A percentile compares a stretch with the other conserved stretches of the same genome.
phyloP scores from a whole-genome alignment of 2,329 filamentous ascomycete species.

The Hortaea werneckii region DNA sequence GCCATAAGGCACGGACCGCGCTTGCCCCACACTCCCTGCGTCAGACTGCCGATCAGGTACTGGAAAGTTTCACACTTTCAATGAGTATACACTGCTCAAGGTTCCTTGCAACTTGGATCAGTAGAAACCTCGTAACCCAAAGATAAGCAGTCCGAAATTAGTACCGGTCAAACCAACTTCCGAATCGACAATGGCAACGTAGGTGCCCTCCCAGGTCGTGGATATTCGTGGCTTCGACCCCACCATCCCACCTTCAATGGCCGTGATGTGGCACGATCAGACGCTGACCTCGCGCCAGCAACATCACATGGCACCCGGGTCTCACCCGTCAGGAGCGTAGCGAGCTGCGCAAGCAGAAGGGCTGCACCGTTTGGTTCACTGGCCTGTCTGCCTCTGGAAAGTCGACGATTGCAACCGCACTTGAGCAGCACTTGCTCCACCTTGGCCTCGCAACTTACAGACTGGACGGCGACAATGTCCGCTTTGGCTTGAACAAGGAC shows the following conservation, averaged over 20 bases:
- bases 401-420: conserved; percentile 89
- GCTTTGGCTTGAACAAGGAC: conserved; percentile 96
- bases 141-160: too few species aligned
- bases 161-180: neutral
- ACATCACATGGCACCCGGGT: conserved; percentile 83
- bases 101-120: too few species aligned
- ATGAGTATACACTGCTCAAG: too few species aligned
- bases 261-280: neutral
- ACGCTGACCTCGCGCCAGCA: conserved; percentile 41
- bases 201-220: neutral
- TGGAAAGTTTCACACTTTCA: neutral
- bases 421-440: conserved; percentile 93
- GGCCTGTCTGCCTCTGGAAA: conserved; percentile 94
- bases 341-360: conserved; percentile 66
- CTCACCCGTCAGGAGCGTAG: conserved; percentile 71
- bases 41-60: neutral
- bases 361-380: conserved; percentile 96
- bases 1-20: neutral
- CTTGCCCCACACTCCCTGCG: neutral
- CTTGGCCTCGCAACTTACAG: conserved; percentile 76
- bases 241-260: neutral
- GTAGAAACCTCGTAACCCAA: too few species aligned
- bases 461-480: conserved; percentile 95
- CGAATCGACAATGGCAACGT: neutral
- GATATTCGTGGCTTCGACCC: neutral